Percentiles rank a stretch among this genome's conserved stretches.
Evolutionary conservation across 345 rosid genomes (phyloP).

Genomic region (Euphorbia peplus): DNA sequence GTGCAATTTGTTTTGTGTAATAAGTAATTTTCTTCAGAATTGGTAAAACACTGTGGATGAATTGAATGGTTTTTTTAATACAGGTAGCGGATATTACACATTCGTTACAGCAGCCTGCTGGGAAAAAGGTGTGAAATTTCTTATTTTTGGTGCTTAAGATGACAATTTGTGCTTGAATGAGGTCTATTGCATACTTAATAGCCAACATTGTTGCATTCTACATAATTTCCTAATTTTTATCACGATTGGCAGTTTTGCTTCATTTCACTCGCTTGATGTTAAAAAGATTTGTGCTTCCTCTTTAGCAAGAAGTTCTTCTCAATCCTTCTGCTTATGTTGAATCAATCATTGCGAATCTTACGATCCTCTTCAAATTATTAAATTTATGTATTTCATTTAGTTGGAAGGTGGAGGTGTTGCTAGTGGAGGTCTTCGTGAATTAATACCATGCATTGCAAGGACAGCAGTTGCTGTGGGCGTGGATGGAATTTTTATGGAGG

Average conservation of each 20-base stretch:
- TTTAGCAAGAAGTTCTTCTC: background rate
- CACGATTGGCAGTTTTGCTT: background rate
- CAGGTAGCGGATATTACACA: slow-evolving; percentile 97
- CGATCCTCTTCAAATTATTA: slow-evolving; percentile 8
- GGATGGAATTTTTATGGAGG: slow-evolving; percentile 99
- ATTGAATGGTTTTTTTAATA: slow-evolving; percentile 16
- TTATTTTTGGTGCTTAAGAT: background rate
- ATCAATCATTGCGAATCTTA: background rate
- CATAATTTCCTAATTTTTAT: background rate
- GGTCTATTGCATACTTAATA: slow-evolving; percentile 1
- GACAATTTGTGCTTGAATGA: background rate
- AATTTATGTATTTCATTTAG: slow-evolving; percentile 34
- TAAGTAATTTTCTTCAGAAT: background rate
- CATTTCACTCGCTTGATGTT: background rate
- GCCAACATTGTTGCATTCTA: background rate
- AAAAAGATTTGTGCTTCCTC: background rate
- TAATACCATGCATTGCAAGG: slow-evolving; percentile 95
- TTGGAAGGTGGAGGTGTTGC: slow-evolving; percentile 99
- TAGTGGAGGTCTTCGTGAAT: slow-evolving; percentile 97
- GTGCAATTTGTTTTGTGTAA: background rate
- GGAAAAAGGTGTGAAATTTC: slow-evolving; percentile 58
- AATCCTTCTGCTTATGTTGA: background rate
- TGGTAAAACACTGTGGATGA: slow-evolving; percentile 2
- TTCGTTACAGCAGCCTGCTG: slow-evolving; percentile 95
- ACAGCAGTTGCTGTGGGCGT: slow-evolving; percentile 96